phyloP scores from a whole-genome alignment of 305 asterid genomes.

The Fraxinus angustifolia region DNA sequence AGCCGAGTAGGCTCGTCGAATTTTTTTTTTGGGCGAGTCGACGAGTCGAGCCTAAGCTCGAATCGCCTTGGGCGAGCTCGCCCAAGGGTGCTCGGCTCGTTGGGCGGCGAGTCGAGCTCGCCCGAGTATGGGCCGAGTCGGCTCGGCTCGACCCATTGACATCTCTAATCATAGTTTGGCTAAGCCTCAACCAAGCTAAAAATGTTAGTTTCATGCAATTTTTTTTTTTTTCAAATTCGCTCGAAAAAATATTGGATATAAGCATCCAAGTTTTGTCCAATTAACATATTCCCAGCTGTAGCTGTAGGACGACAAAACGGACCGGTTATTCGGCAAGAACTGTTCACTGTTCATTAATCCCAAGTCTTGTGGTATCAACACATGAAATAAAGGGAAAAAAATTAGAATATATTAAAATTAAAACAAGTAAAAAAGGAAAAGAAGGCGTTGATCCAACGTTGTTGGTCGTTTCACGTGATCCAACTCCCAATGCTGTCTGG shows the following conservation, averaged over 20 bases:
- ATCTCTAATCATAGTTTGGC: neutral
- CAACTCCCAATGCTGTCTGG: constrained; percentile 29
- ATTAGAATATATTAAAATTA: neutral
- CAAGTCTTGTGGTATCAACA: neutral
- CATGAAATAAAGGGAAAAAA: neutral
- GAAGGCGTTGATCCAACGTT: constrained; percentile 50
- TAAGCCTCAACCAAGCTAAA: neutral
- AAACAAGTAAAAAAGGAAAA: neutral
- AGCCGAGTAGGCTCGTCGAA: no score
- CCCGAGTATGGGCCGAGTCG: no score
- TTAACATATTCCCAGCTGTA: no score
- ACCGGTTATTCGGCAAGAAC: constrained; percentile 2
- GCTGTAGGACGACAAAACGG: neutral
- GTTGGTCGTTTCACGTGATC: constrained; percentile 47
- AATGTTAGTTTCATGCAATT: neutral
- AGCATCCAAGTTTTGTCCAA: no score
- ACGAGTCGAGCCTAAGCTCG: no score
- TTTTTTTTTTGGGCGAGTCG: no score
- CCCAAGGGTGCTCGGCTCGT: no score
- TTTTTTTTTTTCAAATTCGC: neutral
- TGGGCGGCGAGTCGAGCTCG: no score
- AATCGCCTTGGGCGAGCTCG: no score
- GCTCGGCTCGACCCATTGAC: no score
- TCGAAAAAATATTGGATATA: neutral
- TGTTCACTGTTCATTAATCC: neutral